Evolutionary conservation across 2,329 filamentous ascomycete genomes (phyloP), one percentile per base, ranked within the genome.

Genomic region (Aspergillus piperis): DNA sequence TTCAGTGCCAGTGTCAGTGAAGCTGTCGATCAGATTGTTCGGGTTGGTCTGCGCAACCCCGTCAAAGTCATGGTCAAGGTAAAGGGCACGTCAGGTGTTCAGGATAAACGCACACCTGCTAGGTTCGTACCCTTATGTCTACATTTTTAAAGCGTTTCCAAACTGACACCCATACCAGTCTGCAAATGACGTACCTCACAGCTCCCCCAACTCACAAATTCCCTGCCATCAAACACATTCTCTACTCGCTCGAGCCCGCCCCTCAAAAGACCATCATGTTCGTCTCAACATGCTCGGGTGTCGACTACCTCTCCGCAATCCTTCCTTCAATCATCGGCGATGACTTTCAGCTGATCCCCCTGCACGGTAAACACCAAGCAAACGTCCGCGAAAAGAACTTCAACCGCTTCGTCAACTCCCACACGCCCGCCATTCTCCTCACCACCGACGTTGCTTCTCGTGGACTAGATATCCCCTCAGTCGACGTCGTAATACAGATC

Each of bases 1-100:
- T 99, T 98, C 78, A 96, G 92, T 71, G 95, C 95, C 11, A 96
- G 90, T 70, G 90, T 99, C n/a, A 95, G 90, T 68, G 95, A 98
- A 72, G 95, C 95, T 1, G 91, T 99, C 0, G 89, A 93, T 64
- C 91, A 97, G 73, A 90, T 99, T 57, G 92, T 99, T 55, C 86
- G 93, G 38, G 92, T 97, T 7, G 95, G 95, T 19, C 80, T 98
- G 65, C 85, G 95, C 39, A 98, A 99, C 75, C 95, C 95, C 0
- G 93, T 97, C 69, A 96, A 96, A 71, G 92, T 99, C 62, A 89
- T 91, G 10, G 95, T 98, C 54, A 95, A 94, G 69, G 95, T 99
- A 56, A 95, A 93, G 77, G 87, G 86, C 72, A 87, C 77, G 80
- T 86, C 80, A 19, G 91, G 90, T 19, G 85, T 85, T 1, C 88